Evolutionary conservation across 352 stramenopile species (phyloP).

Genomic region (Pythium rhizo-oryzae): DNA sequence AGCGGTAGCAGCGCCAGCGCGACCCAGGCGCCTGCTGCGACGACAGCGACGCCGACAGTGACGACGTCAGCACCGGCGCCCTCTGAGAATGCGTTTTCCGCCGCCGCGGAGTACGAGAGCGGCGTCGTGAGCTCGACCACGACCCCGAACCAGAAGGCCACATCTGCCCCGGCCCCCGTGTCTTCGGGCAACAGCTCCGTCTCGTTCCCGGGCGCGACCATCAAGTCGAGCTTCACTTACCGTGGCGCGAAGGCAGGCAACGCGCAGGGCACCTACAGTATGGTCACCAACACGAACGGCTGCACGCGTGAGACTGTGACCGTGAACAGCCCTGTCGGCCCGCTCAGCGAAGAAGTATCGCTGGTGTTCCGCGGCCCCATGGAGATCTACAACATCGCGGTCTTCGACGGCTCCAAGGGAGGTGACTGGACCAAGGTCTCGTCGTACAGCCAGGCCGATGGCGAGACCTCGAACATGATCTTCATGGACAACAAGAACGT

Average conservation of each 20-base stretch:
- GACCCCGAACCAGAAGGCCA: background rate
- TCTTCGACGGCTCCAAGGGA: slow-evolving; percentile 38
- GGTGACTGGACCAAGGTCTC: slow-evolving; percentile 52
- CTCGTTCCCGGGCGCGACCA: slow-evolving; percentile 11
- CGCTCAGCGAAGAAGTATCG: slow-evolving; percentile 59
- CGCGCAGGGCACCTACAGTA: slow-evolving; percentile 48
- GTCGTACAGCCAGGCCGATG: slow-evolving; percentile 41
- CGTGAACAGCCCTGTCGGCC: slow-evolving; percentile 53
- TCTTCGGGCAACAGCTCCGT: slow-evolving; percentile 22
- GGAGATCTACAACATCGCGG: slow-evolving; percentile 64
- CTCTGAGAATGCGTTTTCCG: slow-evolving; percentile 5
- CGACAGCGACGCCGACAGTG: background rate
- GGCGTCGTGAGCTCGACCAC: slow-evolving; percentile 16
- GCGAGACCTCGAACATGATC: slow-evolving; percentile 50
- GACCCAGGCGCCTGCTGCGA: background rate
- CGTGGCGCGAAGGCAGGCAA: slow-evolving; percentile 53
- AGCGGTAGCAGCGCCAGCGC: background rate
- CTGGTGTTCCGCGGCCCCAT: slow-evolving; percentile 68
- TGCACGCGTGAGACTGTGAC: slow-evolving; percentile 47
- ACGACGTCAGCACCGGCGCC: background rate
- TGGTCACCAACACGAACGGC: slow-evolving; percentile 41
- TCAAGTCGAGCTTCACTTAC: slow-evolving; percentile 61
- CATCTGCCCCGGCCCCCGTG: background rate
- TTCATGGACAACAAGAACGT: slow-evolving; percentile 86
- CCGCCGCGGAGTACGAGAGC: slow-evolving; percentile 31